Conservation (phyloP, 2,329 filamentous ascomycete species). For the Penicillium brasilianum region DNA sequence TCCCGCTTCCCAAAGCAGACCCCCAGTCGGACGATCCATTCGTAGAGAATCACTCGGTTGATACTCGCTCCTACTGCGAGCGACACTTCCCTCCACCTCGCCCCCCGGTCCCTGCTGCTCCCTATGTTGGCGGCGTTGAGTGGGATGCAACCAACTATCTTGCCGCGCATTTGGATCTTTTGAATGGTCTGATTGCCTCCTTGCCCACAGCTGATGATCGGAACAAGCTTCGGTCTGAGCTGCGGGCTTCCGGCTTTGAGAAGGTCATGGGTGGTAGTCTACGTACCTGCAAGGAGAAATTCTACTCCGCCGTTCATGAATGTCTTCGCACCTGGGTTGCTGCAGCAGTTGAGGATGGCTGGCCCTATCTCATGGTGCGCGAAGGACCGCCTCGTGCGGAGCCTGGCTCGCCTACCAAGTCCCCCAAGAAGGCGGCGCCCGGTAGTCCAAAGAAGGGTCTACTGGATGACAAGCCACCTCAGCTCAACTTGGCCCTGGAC, state of each 20-base stretch:
- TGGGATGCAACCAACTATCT: conserved; percentile 99
- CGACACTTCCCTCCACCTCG: conserved; percentile 83
- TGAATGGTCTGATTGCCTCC: conserved; percentile 88
- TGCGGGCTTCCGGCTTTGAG: conserved; percentile 87
- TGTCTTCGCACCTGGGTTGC: conserved; percentile 88
- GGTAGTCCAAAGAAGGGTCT: conserved; percentile 52
- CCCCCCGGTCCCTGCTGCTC: conserved; percentile 88
- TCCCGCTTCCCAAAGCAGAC: conserved; percentile 57
- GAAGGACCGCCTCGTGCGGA: conserved; percentile 52
- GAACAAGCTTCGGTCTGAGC: conserved; percentile 75
- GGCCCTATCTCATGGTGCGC: conserved; percentile 80
- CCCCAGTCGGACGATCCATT: conserved; percentile 39
- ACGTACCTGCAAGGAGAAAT: conserved; percentile 95
- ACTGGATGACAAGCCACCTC: conserved; percentile 60
- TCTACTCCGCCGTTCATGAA: conserved; percentile 90
- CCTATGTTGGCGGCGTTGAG: conserved; percentile 95
- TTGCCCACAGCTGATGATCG: conserved; percentile 72
- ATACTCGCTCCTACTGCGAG: conserved; percentile 45
- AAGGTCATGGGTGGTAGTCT: conserved; percentile 83
- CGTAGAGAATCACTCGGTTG: conserved; percentile 31
- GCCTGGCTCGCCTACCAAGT: conserved; percentile 49
- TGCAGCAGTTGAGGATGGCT: conserved; percentile 83
- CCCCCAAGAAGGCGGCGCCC: conserved; percentile 51
- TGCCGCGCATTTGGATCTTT: conserved; percentile 85
- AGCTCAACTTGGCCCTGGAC: conserved; percentile 58